Base-by-base conservation (phyloP, 768 basidiomycete species). In the Trichaptum fuscoviolaceum region DNA sequence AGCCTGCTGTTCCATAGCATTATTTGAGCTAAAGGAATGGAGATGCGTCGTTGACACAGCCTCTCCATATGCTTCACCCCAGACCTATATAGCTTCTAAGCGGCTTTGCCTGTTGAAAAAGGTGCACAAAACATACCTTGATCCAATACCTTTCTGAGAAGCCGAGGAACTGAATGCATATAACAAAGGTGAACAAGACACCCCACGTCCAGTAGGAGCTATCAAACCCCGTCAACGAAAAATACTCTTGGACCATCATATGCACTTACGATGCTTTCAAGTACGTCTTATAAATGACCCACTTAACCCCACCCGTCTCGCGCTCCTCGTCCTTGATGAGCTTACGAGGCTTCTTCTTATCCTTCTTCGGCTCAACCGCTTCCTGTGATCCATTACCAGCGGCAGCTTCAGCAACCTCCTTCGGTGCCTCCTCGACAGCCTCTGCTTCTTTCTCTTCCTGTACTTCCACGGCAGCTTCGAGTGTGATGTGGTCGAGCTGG, bases 281-380 rank as follows among this genome's bases (percentile, higher is more conserved):
- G 71, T 95, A 92, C 7, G 81, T 79, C 71, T 81, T 80, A 72
- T 85, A 85, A 27, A 83, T 82, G 15, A 78, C 76, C 90, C 91
- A 93, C 71, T 92, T 92, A 34, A 96, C 93, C 42, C 88, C 87
- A 0, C 94, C 95, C 1, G 83, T 82, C 68, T 91, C 91, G 58
- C 93, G 75, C 67, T 92, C 88, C 72, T 95, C 93, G 62, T 94
- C 93, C 73, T 93, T 88, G 66, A 94, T 75, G 12, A 94, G 76
- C 71, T 92, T 90, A 30, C 87, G 78, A 0, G 91, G 88, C 68
- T 87, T 90, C 77, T 88, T 93, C 7, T 70, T 72, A 1, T 75
- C 73, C 62, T 75, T 73, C 1, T 73, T 70, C 12, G 71, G 69
- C 0, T 70, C 73, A 24, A 69, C 74, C 23, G 74, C 75, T 25